These are phyloP conservation scores for Colletotrichum noveboracense DNA, from an alignment of 2,329 filamentous ascomycete species.

Conservation along the genomic window DNA sequence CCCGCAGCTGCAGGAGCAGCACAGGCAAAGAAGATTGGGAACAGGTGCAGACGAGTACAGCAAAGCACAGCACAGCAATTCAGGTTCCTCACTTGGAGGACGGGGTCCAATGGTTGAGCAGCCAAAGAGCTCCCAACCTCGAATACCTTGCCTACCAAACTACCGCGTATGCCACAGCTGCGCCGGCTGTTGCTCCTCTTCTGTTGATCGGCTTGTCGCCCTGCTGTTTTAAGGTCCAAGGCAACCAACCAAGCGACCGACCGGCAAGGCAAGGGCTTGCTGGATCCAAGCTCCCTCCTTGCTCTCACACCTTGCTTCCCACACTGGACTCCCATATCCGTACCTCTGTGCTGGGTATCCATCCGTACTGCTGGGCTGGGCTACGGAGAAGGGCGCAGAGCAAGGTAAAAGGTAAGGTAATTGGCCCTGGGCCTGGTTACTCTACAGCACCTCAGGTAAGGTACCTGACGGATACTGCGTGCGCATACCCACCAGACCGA, in stretches of 20 bases:
- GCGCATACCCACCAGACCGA: constrained; percentile 19
- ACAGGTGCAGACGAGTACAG: background rate
- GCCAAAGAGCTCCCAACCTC: background rate
- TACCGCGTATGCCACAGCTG: background rate
- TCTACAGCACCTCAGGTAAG: background rate
- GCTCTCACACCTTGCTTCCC: constrained; percentile 7
- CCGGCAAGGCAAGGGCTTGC: constrained; percentile 7
- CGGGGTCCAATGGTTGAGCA: background rate
- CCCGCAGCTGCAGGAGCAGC: background rate
- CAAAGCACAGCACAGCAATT: background rate
- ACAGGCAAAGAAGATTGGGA: background rate
- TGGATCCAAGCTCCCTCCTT: constrained; percentile 20
- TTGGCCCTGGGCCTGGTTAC: background rate
- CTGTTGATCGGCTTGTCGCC: background rate
- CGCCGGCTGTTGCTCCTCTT: background rate
- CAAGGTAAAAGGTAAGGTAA: background rate
- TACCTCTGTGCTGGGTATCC: constrained; percentile 1
- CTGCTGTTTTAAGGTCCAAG: background rate
- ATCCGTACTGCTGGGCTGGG: constrained; percentile 7
- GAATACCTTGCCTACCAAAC: background rate
- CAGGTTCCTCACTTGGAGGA: background rate
- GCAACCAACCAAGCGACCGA: background rate
- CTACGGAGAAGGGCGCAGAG: background rate
- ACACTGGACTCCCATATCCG: background rate
- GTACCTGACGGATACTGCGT: background rate